A percentile compares a stretch with the other conserved stretches of the same genome.
Conservation (phyloP, 331 rosid species). For the Quercus phellos region DNA sequence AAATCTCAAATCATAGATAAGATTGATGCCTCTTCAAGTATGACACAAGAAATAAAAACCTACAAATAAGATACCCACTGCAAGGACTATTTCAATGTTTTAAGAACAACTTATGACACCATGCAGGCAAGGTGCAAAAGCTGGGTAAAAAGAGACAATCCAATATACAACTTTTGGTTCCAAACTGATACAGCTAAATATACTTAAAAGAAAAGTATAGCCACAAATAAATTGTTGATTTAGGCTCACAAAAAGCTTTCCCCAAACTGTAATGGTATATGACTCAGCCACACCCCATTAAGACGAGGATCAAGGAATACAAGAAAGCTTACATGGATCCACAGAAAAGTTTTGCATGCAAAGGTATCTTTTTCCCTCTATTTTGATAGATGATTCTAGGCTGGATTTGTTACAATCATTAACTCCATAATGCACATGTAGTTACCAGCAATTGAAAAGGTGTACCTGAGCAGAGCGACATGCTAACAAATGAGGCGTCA, state of each 20-base stretch:
- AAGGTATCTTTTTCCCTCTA: neutral
- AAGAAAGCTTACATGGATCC: constrained; percentile 5
- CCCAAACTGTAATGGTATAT: neutral
- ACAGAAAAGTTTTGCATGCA: neutral
- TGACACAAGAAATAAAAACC: neutral
- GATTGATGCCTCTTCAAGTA: neutral
- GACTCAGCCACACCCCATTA: neutral
- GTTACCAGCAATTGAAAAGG: constrained; percentile 10
- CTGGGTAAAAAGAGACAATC: neutral
- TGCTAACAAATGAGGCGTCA: constrained; percentile 93
- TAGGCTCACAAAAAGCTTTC: neutral
- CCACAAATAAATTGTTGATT: constrained; percentile 2
- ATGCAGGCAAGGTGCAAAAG: neutral
- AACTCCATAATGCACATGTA: constrained; percentile 11
- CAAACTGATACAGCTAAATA: constrained; percentile 1
- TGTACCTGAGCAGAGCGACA: constrained; percentile 93
- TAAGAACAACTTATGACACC: neutral
- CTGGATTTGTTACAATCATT: neutral
- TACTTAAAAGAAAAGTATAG: neutral
- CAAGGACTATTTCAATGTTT: neutral
- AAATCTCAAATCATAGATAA: constrained; percentile 3
- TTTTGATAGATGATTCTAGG: neutral
- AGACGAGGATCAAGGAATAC: neutral
- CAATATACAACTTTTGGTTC: neutral
- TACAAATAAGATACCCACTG: neutral